Base-by-base conservation (phyloP, 495 filamentous ascomycete genomes). In the Aspergillus sclerotiicarbonarius region DNA sequence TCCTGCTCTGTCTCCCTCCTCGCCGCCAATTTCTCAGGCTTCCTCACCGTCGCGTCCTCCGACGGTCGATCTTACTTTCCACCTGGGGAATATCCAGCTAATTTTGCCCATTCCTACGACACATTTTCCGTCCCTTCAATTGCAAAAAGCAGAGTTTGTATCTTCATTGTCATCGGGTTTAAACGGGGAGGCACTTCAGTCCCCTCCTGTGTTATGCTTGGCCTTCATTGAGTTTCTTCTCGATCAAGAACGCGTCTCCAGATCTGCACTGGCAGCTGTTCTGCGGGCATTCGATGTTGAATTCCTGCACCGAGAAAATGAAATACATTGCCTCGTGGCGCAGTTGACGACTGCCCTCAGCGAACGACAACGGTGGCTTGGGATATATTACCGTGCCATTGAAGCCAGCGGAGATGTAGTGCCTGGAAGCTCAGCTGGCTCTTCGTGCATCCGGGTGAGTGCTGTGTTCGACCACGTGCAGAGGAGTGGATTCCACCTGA, bases 271-370 rank as follows among this genome's bases (percentile, higher is more conserved):
- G 0, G 41, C 29, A 8, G 37, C 49, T 15, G 57, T 61, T 3
- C 15, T 59, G 10, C 37, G 19, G 8, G 58, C 58, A 7, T 63
- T 66, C 21, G 39, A 63, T 0, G 32, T 7, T 8, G 51, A 62
- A n/a, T 68, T 68, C 51, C 54, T 68, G 4, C 25, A 39, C 15
- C 37, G 56, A 13, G 30, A 58, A 3, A 53, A 31, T 19, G 66
- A 68, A 6, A 68, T 68, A 20, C 66, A 68, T 48, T 56, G 60
- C 10, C 12, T 63, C 13, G 21, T 68, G 43, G 56, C 50, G 6
- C 51, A 56, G 2, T 19, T 51, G 8, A 44, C 51, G 0, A 6
- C 21, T 8, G 46, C 2, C 13, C n/a, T 51, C 3, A 48, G 56
- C 1, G 20, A 62, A 51, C 56, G 54, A 19, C 58, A 58, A 25